phyloP scores from a whole-genome alignment of 768 basidiomycete species.

The Pulveroboletus sp. region DNA sequence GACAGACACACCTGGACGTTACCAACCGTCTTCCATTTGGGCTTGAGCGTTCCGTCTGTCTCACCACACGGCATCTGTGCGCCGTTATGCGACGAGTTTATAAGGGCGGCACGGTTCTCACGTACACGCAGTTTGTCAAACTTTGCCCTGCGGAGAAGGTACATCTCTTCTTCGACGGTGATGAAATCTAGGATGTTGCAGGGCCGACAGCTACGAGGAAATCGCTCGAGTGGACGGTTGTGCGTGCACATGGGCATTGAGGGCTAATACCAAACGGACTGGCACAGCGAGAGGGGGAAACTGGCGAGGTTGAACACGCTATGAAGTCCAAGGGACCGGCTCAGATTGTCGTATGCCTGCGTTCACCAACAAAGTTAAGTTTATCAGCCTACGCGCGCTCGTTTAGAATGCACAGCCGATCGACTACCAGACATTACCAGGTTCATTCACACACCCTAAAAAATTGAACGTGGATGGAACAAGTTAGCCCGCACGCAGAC shows the following conservation, averaged over 20 bases:
- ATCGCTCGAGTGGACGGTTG: conserved; percentile 1
- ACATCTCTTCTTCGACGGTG: conserved; percentile 69
- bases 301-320: too few species aligned
- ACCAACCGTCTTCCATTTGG: conserved; percentile 67
- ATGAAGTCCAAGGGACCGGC: too few species aligned
- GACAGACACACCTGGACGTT: conserved; percentile 1
- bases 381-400: too few species aligned
- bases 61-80: conserved; percentile 30
- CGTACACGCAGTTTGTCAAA: not conserved
- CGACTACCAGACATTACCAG: too few species aligned
- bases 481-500: not conserved
- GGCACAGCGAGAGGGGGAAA: too few species aligned
- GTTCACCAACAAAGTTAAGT: too few species aligned
- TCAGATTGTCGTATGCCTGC: too few species aligned
- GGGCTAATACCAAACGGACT: not conserved
- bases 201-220: conserved; percentile 23
- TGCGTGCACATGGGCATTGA: conserved; percentile 10
- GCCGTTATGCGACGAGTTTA: conserved; percentile 1
- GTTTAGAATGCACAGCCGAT: too few species aligned
- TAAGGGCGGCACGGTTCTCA: not conserved
- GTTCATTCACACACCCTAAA: too few species aligned
- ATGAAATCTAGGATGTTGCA: conserved; percentile 71
- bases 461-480: not conserved
- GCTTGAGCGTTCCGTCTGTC: conserved; percentile 76
- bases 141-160: conserved; percentile 69